Percentiles rank a stretch among this genome's conserved stretches.
phyloP scores from a whole-genome alignment of 495 filamentous ascomycete species.

The Ramalina peruviana region DNA sequence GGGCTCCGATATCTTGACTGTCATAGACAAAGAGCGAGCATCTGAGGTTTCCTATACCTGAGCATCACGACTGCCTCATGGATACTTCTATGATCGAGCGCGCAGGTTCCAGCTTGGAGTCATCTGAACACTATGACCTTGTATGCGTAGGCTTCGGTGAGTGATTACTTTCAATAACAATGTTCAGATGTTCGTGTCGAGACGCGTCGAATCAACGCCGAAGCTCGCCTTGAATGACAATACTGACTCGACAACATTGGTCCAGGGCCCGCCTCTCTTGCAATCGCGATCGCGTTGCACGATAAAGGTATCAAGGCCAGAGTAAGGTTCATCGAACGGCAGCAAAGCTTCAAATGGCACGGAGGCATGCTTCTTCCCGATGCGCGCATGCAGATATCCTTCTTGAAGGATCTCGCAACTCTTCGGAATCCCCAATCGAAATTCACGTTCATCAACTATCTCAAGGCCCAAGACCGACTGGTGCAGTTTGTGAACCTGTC shows the following conservation, averaged over 20 bases:
- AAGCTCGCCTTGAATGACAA: too few species aligned
- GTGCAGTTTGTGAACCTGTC: conserved; percentile 80
- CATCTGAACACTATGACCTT: conserved; percentile 52
- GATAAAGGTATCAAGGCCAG: conserved; percentile 41
- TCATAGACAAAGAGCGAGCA: neutral
- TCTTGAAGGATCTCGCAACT: conserved; percentile 91
- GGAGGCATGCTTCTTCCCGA: conserved; percentile 88
- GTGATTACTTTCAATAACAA: too few species aligned
- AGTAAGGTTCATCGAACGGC: conserved; percentile 74
- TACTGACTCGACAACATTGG: too few species aligned
- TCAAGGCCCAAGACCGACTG: conserved; percentile 62
- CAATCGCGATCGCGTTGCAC: conserved; percentile 82
- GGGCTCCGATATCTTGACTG: too few species aligned
- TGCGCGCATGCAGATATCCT: conserved; percentile 94
- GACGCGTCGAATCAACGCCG: too few species aligned
- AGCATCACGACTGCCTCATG: too few species aligned
- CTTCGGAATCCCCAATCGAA: conserved; percentile 73
- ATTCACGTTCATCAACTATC: conserved; percentile 94
- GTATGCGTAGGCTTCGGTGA: conserved; percentile 80
- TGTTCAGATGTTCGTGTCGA: too few species aligned
- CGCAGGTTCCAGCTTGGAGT: too few species aligned
- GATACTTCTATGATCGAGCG: too few species aligned
- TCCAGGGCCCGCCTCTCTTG: conserved; percentile 58
- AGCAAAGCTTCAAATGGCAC: conserved; percentile 79
- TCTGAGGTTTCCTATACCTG: neutral